Evolutionary conservation across 306 rosid genomes (phyloP).

Genomic region (Quercus ilex): DNA sequence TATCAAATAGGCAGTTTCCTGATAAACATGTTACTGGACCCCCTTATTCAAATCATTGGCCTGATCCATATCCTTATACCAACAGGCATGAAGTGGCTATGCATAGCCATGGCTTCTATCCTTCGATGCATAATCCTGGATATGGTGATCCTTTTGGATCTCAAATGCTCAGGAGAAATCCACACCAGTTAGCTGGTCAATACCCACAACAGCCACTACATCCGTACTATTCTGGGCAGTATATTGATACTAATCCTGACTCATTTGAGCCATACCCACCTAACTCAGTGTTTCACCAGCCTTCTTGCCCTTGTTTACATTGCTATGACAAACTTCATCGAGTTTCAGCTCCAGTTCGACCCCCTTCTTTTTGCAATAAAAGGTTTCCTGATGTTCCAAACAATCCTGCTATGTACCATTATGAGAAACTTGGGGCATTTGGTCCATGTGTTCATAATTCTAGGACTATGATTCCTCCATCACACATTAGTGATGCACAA

Average conservation of each 20-base stretch:
- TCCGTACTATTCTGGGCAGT: constrained; percentile 67
- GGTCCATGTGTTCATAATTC: constrained; percentile 52
- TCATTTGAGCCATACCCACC: constrained; percentile 50
- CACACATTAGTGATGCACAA: constrained; percentile 41
- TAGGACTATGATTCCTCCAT: constrained; percentile 42
- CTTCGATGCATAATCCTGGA: constrained; percentile 58
- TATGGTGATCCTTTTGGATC: constrained; percentile 66
- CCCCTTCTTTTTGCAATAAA: constrained; percentile 47
- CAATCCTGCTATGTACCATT: constrained; percentile 53
- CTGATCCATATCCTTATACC: constrained; percentile 58
- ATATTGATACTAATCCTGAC: constrained; percentile 42
- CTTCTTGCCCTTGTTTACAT: constrained; percentile 75
- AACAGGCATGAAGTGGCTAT: constrained; percentile 51
- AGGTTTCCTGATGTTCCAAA: constrained; percentile 51
- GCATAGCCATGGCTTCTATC: constrained; percentile 38
- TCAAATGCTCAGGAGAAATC: constrained; percentile 46
- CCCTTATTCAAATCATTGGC: constrained; percentile 46
- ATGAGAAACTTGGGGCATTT: constrained; percentile 45
- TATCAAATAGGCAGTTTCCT: constrained; percentile 28
- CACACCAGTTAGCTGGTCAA: constrained; percentile 43
- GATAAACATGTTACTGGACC: constrained; percentile 46
- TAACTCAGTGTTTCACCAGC: constrained; percentile 54
- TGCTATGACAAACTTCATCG: constrained; percentile 60
- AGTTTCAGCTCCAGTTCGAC: constrained; percentile 45
- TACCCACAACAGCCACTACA: constrained; percentile 53